Conservation (phyloP, 2,329 filamentous ascomycete species). For the Trichoderma gracile region DNA sequence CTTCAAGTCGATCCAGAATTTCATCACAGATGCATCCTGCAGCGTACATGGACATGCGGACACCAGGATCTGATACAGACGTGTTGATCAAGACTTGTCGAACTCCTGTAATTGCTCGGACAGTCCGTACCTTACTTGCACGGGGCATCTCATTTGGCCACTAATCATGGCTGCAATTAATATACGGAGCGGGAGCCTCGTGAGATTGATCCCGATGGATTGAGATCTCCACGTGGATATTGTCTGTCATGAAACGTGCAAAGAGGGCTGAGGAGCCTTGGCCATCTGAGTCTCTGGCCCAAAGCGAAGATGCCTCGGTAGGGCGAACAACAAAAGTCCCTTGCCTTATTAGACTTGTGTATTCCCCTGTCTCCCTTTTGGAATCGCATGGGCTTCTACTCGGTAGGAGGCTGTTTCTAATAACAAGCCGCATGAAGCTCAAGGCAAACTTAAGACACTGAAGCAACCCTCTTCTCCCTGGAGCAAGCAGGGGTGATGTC, state of each 20-base stretch:
- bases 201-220: too few relatives aligned
- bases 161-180: too few relatives aligned
- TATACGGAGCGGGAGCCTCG: too few relatives aligned
- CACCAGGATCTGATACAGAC: neutral
- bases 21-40: too few relatives aligned
- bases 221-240: constrained; percentile 8
- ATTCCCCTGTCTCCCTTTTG: too few relatives aligned
- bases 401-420: too few relatives aligned
- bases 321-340: neutral
- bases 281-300: neutral
- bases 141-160: constrained; percentile 2
- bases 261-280: neutral
- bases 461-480: neutral
- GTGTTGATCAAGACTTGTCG: neutral
- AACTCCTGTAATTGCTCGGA: neutral
- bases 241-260: neutral
- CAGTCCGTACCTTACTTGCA: neutral
- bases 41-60: neutral
- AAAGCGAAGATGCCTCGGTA: neutral
- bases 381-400: too few relatives aligned
- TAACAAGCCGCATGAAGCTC: too few relatives aligned
- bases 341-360: too few relatives aligned
- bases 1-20: too few relatives aligned
- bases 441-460: neutral
- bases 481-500: neutral